Base-by-base conservation (phyloP, 345 rosid species). In the Citrus unshiu region DNA sequence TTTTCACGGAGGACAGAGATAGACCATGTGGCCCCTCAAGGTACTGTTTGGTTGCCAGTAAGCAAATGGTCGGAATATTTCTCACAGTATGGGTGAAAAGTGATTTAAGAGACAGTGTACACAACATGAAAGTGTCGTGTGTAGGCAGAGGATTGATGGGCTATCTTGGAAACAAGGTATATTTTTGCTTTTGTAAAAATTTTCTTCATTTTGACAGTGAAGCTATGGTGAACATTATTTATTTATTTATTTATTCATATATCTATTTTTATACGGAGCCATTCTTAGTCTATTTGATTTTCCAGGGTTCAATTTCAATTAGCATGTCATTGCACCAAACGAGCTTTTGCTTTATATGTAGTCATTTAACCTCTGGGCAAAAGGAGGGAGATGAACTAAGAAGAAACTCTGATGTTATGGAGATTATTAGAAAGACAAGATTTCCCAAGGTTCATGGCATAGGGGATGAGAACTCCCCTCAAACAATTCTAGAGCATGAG, bases 91-190 rank as follows among this genome's bases (percentile, higher is more conserved):
- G 99, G 99, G 96, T 94, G 49, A 95, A 89, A 88, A 91, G 89
- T 71, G 95, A 93, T 71, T 87, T 97, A 37, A 84, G 95, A 72
- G 97, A 94, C 71, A 61, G 82, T 79, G 91, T 97, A 49, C 79
- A 83, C 79, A 92, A 92, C 86, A 81, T 97, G 88, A 97, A 94
- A 83, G 97, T 97, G 59, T 97, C 98, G 24, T 93, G 98, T 85
- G 98, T 97, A 13, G 99, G 99, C 57, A 91, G 99, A 94, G 99
- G 99, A 84, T 85, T 97, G 87, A 97, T 97, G 98, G 99, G 98
- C 75, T 97, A 94, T 85, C 98, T 97, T 25, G 97, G 99, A 61
- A 97, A 97, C 91, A 97, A 97, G 98, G 99, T 94, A 81, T 7
- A 59, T 37, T 68, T 75, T 83, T 58, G 27, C 75, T 74, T 73